phyloP scores from a whole-genome alignment of 345 rosid genomes.

The Stellera chamaejasme region DNA sequence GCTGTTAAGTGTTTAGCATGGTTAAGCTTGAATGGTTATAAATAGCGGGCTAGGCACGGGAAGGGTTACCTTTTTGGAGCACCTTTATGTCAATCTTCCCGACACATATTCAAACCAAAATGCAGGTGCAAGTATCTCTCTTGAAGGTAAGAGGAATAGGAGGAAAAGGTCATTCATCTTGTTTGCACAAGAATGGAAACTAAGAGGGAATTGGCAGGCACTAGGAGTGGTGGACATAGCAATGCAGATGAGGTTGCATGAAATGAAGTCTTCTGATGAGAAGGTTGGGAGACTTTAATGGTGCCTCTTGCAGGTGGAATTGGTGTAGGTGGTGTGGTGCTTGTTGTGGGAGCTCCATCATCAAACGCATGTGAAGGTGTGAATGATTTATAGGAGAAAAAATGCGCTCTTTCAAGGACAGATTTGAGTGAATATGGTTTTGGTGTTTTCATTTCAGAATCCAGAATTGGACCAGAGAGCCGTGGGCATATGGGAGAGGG shows the following conservation, averaged over 20 bases:
- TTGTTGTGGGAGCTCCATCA: constrained; percentile 55
- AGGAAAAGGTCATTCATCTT: constrained; percentile 18
- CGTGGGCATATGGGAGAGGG: constrained; percentile 20
- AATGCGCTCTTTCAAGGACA: constrained; percentile 32
- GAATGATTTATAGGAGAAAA: constrained; percentile 33
- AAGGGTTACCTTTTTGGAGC: constrained; percentile 23
- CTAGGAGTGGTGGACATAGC: constrained; percentile 63
- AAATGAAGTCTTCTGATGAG: constrained; percentile 6
- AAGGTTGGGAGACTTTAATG: constrained; percentile 16
- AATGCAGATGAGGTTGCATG: constrained; percentile 34
- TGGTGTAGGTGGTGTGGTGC: constrained; percentile 23
- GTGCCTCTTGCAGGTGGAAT: constrained; percentile 25
- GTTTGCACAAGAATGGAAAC: constrained; percentile 30
- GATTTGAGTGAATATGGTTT: constrained; percentile 28
- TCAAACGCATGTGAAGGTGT: constrained; percentile 41
- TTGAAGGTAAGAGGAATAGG: constrained; percentile 19
- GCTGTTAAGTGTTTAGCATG: constrained; percentile 19
- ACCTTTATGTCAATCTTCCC: constrained; percentile 28
- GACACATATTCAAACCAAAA: constrained; percentile 22
- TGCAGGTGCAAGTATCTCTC: constrained; percentile 31
- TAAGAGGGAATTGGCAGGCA: constrained; percentile 16
- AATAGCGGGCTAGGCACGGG: constrained; percentile 43
- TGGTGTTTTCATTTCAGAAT: constrained; percentile 52
- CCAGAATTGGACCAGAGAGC: constrained; percentile 42
- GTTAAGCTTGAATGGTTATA: constrained; percentile 34